These are phyloP conservation scores for Erodium texanum DNA, from an alignment of 441 rosid genomes.

Conservation along the genomic window DNA sequence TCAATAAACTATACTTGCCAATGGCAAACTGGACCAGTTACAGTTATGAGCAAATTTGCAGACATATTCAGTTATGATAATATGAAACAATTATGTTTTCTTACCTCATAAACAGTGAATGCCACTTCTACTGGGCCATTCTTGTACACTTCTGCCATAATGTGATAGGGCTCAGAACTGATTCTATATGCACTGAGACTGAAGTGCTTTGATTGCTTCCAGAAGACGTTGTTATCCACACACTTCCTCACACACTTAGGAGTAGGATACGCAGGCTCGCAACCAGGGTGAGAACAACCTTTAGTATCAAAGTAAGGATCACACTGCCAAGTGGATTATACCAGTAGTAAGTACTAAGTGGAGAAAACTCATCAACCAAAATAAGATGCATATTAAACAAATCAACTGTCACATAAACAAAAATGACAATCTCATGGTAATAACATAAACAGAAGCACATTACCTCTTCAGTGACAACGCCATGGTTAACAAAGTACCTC, in stretches of 20 bases:
- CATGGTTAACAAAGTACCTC: slow-evolving; percentile 62
- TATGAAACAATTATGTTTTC: slow-evolving; percentile 7
- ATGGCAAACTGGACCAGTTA: neutral
- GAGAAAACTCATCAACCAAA: slow-evolving; percentile 7
- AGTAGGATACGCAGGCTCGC: slow-evolving; percentile 83
- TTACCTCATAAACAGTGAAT: slow-evolving; percentile 85
- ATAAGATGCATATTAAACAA: slow-evolving; percentile 12
- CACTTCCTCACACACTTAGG: slow-evolving; percentile 77
- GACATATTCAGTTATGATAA: slow-evolving; percentile 6
- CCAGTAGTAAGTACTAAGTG: slow-evolving; percentile 1
- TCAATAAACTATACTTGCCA: neutral
- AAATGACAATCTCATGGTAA: neutral
- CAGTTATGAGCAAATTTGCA: too few species aligned
- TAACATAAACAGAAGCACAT: slow-evolving; percentile 10
- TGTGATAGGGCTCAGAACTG: slow-evolving; percentile 44
- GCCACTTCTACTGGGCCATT: slow-evolving; percentile 90
- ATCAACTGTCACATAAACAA: neutral
- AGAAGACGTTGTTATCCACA: slow-evolving; percentile 53
- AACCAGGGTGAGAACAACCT: slow-evolving; percentile 95
- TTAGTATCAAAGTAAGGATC: slow-evolving; percentile 76
- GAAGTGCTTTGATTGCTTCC: slow-evolving; percentile 69
- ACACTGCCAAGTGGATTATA: slow-evolving; percentile 41
- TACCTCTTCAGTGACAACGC: slow-evolving; percentile 92
- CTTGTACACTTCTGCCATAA: slow-evolving; percentile 76
- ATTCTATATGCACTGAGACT: slow-evolving; percentile 65